A percentile compares a stretch with the other conserved stretches of the same genome.
phyloP scores from a whole-genome alignment of 139 green algal genomes.

The Monoraphidium neglectum region DNA sequence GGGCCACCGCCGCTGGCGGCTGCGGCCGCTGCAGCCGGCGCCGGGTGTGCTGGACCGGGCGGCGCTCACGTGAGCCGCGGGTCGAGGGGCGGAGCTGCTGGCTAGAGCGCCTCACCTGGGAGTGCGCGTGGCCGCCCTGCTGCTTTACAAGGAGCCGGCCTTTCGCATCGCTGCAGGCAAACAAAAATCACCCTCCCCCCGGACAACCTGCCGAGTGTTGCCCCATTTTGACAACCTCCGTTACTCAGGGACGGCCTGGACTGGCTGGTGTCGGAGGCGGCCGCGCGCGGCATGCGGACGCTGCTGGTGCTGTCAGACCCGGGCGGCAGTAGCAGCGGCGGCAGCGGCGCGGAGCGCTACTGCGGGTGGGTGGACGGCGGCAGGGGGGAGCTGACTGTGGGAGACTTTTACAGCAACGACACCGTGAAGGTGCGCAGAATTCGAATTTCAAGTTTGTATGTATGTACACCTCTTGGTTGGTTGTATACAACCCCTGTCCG shows the following conservation, averaged over 20 bases:
- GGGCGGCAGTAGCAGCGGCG: background rate
- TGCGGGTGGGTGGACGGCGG: slow-evolving; percentile 21
- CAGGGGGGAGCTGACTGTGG: background rate
- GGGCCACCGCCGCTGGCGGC: background rate
- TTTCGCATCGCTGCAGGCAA: background rate
- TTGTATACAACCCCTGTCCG: too few relatives aligned
- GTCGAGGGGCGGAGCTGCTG: background rate
- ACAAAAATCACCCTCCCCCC: background rate
- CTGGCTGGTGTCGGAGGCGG: slow-evolving; percentile 14
- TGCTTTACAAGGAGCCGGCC: background rate
- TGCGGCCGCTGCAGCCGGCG: slow-evolving; percentile 9
- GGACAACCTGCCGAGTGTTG: background rate
- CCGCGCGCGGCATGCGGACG: slow-evolving; percentile 1
- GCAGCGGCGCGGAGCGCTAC: slow-evolving; percentile 4
- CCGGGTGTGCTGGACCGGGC: slow-evolving; percentile 7
- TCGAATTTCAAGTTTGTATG: too few relatives aligned
- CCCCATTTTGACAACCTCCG: background rate
- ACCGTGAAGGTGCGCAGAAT: slow-evolving; percentile 32
- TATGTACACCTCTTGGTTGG: too few relatives aligned
- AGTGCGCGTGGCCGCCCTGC: background rate
- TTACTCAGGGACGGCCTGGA: slow-evolving; percentile 7
- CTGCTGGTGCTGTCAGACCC: slow-evolving; percentile 12
- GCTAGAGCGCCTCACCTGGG: background rate
- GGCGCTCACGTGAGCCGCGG: slow-evolving; percentile 7
- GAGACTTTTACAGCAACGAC: slow-evolving; percentile 21